Conservation (phyloP, 2,329 filamentous ascomycete genomes). For the Teratosphaeria viscida region DNA sequence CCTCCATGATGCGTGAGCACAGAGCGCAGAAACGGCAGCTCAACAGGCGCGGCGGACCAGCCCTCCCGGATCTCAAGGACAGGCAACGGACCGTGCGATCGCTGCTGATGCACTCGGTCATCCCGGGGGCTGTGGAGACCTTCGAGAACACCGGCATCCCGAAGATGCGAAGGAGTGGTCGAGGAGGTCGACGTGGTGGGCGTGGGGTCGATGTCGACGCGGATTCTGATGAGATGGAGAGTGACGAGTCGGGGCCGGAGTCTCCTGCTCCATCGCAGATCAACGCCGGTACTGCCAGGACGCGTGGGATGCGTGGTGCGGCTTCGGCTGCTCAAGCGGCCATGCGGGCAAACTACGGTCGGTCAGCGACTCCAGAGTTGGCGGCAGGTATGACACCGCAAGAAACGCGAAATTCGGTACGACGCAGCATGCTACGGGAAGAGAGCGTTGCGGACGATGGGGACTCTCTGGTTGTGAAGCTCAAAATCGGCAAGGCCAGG, state of each 20-base stretch:
- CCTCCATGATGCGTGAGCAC: slow-evolving; percentile 88
- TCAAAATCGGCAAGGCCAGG: slow-evolving; percentile 63
- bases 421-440: slow-evolving; percentile 56
- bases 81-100: slow-evolving; percentile 87
- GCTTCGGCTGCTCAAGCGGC: slow-evolving; percentile 78
- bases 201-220: slow-evolving; percentile 49
- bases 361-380: slow-evolving; percentile 82
- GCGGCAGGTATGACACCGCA: slow-evolving; percentile 66
- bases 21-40: slow-evolving; percentile 89
- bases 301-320: slow-evolving; percentile 78
- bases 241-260: slow-evolving; percentile 75
- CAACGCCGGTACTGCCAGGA: slow-evolving; percentile 67
- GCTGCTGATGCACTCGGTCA: slow-evolving; percentile 79
- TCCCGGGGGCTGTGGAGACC: slow-evolving; percentile 71
- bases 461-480: slow-evolving; percentile 53
- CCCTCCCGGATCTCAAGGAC: slow-evolving; percentile 91
- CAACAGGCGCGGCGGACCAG: slow-evolving; percentile 83
- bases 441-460: slow-evolving; percentile 71
- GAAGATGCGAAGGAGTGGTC: slow-evolving; percentile 45
- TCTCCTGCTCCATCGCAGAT: slow-evolving; percentile 44
- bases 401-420: slow-evolving; percentile 58
- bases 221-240: slow-evolving; percentile 85
- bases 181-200: slow-evolving; percentile 45
- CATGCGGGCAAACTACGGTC: slow-evolving; percentile 52
- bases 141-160: slow-evolving; percentile 80